Evolutionary conservation across 345 rosid genomes (phyloP), one percentile per base, ranked within the genome.

Genomic region (Eutrema yunnanense): DNA sequence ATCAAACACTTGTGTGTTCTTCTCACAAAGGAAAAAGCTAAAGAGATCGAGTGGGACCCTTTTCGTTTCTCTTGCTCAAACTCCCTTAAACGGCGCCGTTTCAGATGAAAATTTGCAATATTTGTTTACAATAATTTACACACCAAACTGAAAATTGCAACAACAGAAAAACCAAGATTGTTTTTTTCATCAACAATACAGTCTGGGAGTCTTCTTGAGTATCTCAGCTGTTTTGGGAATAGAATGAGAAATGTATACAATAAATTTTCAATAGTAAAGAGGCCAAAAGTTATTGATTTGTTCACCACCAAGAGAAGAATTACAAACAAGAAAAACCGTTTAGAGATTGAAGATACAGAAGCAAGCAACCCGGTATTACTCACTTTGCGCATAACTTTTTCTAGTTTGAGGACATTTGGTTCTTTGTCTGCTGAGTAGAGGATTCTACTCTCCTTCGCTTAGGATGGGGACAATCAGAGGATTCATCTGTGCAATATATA

Each of bases 401-500:
- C 71, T 74, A 80, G 72, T 69, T 63, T 68, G 70, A 58, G 54
- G 37, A 76, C 38, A 74, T 32, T 58, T 26, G 57, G 30, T 57
- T 69, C 42, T 50, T 43, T 50, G 26, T 53, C 42, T 14, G 71
- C 42, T 14, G 71, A 67, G 77, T 51, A 60, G 78, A 61, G 71
- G 56, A 80, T 76, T 84, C 84, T 74, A 95, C 75, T 90, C 99
- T 26, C 64, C 84, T 81, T 88, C 98, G 54, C 72, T 92, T 53
- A 92, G 79, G 62, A 95, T 88, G 4, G 99, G 99, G 67, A 95
- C 99, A 26, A 95, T 95, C 71, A 95, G 89, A 1, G 99, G 99
- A 64, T 95, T 92, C 99, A 95, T 86, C 75, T 95, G 98, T 9
- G 98, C 98, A 65, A 95, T 82, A 76, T 95, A 95, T 47, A 95